Evolutionary conservation across 2,329 filamentous ascomycete genomes (phyloP).

Genomic region (Diaporthe humulicola): DNA sequence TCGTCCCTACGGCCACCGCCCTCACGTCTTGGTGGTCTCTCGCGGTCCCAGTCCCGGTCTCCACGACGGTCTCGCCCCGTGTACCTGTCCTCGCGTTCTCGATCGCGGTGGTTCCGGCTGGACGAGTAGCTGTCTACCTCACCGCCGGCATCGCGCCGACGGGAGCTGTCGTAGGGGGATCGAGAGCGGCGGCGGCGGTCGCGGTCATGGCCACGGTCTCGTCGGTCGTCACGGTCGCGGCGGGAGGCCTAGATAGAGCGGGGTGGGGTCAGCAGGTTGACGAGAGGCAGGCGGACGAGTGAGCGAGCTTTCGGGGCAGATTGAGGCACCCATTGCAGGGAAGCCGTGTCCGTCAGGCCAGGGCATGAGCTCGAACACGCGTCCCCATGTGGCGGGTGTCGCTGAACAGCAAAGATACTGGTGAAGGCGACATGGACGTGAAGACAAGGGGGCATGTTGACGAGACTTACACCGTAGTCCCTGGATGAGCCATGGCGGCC

Average conservation of each 20-base stretch:
- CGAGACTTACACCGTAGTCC: slow-evolving; percentile 65
- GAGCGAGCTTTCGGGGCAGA: too few species aligned
- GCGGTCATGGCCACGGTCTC: slow-evolving; percentile 53
- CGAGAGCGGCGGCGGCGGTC: slow-evolving; percentile 81
- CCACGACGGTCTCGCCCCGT: slow-evolving; percentile 58
- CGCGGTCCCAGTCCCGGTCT: slow-evolving; percentile 52
- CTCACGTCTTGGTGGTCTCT: slow-evolving; percentile 64
- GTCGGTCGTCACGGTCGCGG: slow-evolving; percentile 53
- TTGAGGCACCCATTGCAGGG: not conserved
- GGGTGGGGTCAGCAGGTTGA: slow-evolving; percentile 30
- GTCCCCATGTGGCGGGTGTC: not conserved
- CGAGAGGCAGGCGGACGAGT: not conserved
- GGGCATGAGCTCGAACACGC: not conserved
- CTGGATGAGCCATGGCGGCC: slow-evolving; percentile 66
- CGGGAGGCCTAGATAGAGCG: slow-evolving; percentile 44
- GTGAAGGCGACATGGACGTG: not conserved
- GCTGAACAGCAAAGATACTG: not conserved
- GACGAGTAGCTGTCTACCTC: slow-evolving; percentile 87
- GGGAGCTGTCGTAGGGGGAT: slow-evolving; percentile 82
- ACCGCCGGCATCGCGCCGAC: slow-evolving; percentile 80
- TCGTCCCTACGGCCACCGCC: slow-evolving; percentile 77
- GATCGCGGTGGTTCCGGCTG: slow-evolving; percentile 90
- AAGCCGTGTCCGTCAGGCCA: not conserved
- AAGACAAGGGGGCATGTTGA: not conserved
- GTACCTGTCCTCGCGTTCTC: slow-evolving; percentile 94